Evolutionary conservation across 2,329 filamentous ascomycete genomes (phyloP).

Genomic region (Huntiella savannae): DNA sequence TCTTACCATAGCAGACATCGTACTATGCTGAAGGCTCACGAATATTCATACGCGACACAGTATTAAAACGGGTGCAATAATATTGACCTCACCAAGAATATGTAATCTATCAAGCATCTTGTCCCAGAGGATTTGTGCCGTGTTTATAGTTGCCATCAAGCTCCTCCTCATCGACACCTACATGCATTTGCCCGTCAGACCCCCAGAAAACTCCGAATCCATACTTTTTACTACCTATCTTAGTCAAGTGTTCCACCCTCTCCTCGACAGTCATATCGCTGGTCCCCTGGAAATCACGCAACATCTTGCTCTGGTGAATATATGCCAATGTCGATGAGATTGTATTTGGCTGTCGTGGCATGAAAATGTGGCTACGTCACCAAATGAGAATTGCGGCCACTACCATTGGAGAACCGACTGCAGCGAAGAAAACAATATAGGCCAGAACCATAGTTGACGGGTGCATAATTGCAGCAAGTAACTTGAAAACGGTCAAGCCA

Average conservation of each 20-base stretch:
- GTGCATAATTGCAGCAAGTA: no score
- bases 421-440: no score
- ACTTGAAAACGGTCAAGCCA: conserved; percentile 37
- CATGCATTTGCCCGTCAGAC: conserved; percentile 53
- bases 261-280: conserved; percentile 39
- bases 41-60: no score
- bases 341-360: conserved; percentile 61
- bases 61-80: no score
- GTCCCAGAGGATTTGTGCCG: conserved; percentile 24
- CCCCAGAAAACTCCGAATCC: conserved; percentile 62
- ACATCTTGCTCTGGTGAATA: conserved; percentile 65
- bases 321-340: conserved; percentile 60
- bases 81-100: no score
- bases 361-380: conserved; percentile 46
- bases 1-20: no score
- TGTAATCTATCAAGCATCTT: no score
- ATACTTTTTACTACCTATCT: conserved; percentile 42
- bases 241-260: conserved; percentile 42
- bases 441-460: no score
- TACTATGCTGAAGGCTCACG: no score
- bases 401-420: conserved; percentile 17
- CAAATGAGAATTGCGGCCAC: conserved; percentile 41
- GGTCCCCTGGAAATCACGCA: conserved; percentile 55
- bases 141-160: conserved; percentile 46
- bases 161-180: conserved; percentile 62